These are phyloP conservation scores for Talaromyces sp. DNA, from an alignment of 2,329 filamentous ascomycete species.

Conservation along the genomic window DNA sequence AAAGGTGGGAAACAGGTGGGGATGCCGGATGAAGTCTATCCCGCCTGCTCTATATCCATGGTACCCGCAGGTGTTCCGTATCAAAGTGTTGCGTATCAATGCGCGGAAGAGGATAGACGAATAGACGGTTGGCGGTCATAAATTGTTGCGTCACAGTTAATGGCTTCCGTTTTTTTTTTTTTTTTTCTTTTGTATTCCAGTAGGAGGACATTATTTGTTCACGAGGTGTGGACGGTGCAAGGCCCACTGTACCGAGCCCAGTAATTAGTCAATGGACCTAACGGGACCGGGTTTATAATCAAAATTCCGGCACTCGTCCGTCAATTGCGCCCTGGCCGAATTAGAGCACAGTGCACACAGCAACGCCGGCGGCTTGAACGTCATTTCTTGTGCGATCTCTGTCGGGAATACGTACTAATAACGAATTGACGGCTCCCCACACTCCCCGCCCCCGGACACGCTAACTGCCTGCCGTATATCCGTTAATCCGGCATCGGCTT, in stretches of 20 bases:
- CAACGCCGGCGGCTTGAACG: no score
- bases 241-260: no score
- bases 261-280: no score
- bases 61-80: background rate
- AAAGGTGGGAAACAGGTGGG: slow-evolving; percentile 2
- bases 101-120: background rate
- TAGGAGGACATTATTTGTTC: background rate
- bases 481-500: background rate
- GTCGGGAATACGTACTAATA: background rate
- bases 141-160: background rate
- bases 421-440: background rate
- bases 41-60: slow-evolving; percentile 3
- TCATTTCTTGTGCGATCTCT: background rate
- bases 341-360: background rate
- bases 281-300: no score
- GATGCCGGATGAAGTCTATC: slow-evolving; percentile 7
- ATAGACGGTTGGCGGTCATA: background rate
- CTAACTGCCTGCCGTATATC: background rate
- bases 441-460: background rate
- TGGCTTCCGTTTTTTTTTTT: no score
- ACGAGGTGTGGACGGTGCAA: background rate
- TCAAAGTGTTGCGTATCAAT: background rate
- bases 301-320: no score
- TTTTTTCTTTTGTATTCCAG: background rate
- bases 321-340: background rate